Percentiles rank a stretch among this genome's conserved stretches.
These are phyloP conservation scores for Crucihimalaya himalaica DNA, from an alignment of 345 rosid genomes.

Conservation along the genomic window DNA sequence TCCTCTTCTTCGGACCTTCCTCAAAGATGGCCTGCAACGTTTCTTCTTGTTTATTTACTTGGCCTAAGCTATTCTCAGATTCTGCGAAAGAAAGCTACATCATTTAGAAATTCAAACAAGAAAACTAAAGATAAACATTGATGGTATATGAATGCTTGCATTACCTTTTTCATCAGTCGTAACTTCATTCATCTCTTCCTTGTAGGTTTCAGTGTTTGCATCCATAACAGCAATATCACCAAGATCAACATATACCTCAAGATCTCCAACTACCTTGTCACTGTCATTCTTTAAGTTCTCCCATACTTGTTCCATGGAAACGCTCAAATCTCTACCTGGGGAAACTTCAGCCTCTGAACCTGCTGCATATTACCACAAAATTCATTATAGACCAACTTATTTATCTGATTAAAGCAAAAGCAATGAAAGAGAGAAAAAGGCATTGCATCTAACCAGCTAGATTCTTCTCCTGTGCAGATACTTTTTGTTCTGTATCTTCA, in stretches of 20 bases:
- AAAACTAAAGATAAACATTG: background rate
- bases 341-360: constrained; percentile 24
- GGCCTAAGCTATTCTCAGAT: constrained; percentile 4
- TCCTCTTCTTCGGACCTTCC: background rate
- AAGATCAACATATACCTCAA: background rate
- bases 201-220: constrained; percentile 15
- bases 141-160: background rate
- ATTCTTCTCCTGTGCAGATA: constrained; percentile 15
- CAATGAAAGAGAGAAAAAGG: background rate
- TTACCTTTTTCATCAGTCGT: constrained; percentile 24
- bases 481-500: constrained; percentile 18
- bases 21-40: background rate
- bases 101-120: constrained; percentile 1
- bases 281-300: constrained; percentile 27
- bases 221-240: constrained; percentile 14
- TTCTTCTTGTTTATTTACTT: constrained; percentile 25
- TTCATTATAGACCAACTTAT: constrained; percentile 1
- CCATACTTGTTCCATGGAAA: constrained; percentile 39
- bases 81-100: constrained; percentile 5
- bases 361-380: constrained; percentile 22
- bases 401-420: background rate
- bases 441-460: constrained; percentile 25
- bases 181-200: constrained; percentile 12
- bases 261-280: background rate
- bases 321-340: constrained; percentile 37